A percentile compares a stretch with the other conserved stretches of the same genome.
phyloP scores from a whole-genome alignment of 2,329 filamentous ascomycete genomes.

The Aspergillus fijiensis region DNA sequence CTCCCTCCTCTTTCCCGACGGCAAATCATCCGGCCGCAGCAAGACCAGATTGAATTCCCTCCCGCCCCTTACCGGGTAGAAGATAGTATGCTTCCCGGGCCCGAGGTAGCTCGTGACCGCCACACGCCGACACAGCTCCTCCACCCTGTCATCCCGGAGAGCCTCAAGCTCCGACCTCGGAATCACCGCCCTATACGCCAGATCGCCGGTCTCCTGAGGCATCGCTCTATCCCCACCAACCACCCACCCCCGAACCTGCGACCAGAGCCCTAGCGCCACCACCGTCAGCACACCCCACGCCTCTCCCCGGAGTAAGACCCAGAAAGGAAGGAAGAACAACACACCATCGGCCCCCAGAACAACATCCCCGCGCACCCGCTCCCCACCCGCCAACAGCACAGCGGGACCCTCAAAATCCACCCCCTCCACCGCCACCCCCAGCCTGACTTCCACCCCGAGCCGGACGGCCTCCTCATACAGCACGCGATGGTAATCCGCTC shows the following conservation, averaged over 20 bases:
- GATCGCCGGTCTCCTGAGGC: conserved; percentile 59
- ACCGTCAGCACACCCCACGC: background rate
- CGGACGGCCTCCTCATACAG: conserved; percentile 17
- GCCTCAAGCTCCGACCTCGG: conserved; percentile 48
- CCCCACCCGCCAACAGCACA: conserved; percentile 10
- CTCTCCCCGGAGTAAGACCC: too few species aligned
- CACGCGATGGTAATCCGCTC: conserved; percentile 21
- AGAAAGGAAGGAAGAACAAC: background rate
- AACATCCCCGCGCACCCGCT: conserved; percentile 17
- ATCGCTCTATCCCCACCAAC: conserved; percentile 39
- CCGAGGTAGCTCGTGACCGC: conserved; percentile 62
- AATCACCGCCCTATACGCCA: conserved; percentile 63
- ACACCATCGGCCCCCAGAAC: conserved; percentile 23
- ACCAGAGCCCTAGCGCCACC: conserved; percentile 16
- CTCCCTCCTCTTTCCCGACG: conserved; percentile 30
- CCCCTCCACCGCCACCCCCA: conserved; percentile 10
- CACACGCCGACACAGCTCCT: conserved; percentile 49
- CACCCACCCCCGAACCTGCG: conserved; percentile 11
- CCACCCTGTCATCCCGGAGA: conserved; percentile 37
- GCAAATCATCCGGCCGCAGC: conserved; percentile 56
- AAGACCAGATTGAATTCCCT: conserved; percentile 64
- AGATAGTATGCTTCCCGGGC: conserved; percentile 59
- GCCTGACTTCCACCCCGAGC: conserved; percentile 14
- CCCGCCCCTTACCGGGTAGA: conserved; percentile 60
- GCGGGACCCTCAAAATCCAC: background rate